Base-by-base conservation (phyloP, 106 monocot species). In the Amphibolis antarctica region DNA sequence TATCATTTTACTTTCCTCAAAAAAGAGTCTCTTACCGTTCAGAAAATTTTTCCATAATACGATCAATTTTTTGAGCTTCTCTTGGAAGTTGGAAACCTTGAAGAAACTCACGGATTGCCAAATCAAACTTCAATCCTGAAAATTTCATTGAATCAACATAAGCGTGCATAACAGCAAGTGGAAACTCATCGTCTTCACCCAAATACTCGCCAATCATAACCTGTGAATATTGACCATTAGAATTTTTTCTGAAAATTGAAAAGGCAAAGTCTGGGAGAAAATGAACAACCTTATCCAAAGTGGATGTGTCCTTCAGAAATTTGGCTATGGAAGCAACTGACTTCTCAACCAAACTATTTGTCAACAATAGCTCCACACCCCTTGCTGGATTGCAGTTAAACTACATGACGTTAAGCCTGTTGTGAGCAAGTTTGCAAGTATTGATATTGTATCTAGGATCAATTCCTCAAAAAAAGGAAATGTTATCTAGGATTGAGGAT, bases 131-230 rank as follows among this genome's bases (percentile, higher is more conserved):
- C 53, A 98, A 65, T 17, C 90, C 87, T 13, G 76, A 69, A 69
- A 98, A 98, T 60, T 98, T 80, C 98, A 98, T 98, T 47, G 91
- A 91, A 73, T 98, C 98, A 56, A 98, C 98, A 87, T 91, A 98
- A 72, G 98, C 87, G 82, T 98, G 90, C 98, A 98, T 98, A 26
- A 98, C 87, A 69, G 90, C 74, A 69, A 98, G 76, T 10, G 90
- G 91, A 71, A 98, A 90, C 54, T 85, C 98, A 61, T 98, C 98
- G 53, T 87, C 82, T 67, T 91, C 87, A 67, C 98, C 98, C 68
- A 98, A 76, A 75, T 91, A 98, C 80, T 98, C 98, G 43, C 98
- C 98, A 68, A 98, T 85, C 77, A 87, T 81, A 49, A 69, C 82
- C 90, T 98, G 75, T 68, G 70, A 68, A 63, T 53, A 36, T 27